Evolutionary conservation across 2,329 filamentous ascomycete genomes (phyloP), one percentile per base, ranked within the genome.

Genomic region (Monosporascus sp.): DNA sequence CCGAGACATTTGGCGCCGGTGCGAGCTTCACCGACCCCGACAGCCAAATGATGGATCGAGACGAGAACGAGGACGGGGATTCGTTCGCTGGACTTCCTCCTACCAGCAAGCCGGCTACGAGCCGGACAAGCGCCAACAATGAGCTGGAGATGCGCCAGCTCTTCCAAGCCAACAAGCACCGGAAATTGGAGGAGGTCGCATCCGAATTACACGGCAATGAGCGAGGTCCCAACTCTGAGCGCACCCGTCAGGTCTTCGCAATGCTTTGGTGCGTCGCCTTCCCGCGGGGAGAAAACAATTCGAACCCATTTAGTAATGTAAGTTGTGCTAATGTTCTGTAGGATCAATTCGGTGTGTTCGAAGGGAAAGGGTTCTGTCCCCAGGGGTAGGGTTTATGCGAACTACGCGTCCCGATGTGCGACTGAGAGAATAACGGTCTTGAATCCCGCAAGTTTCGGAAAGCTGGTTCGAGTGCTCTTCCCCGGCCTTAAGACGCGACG

Each of bases 391-490:
- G 94, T 99, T 2, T 99, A 97, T 70, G 90, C 92, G 55, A 92
- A 92, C 68, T 99, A 99, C 70, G 94, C 93, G 47, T 91, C 89
- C 25, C 85, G 90, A 58, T 99, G 94, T 70, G 92, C 90, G 44
- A 95, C 88, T 5, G 92, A 97, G 67, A 85, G 92, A 65, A 95
- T 97, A 39, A 95, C 94, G 1, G 92, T 96, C 9, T 74, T 99
- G 53, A 99, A 99, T 66, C 94, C 94, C 43, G 94, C 94, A 9
- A 97, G 93, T 27, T 99, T 99, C 71, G 94, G 94, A 52, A 99
- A 99, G 71, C 82, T 99, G 44, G 94, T 99, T 37, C 85, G 94
- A 35, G 93, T 99, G 39, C 88, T 99, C 49, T 99, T 97, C 63
- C 93, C 94, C 0, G 93, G 92, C 43, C 86, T 99, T 22, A 93